phyloP scores from a whole-genome alignment of 305 asterid species.

The Andrographis paniculata region DNA sequence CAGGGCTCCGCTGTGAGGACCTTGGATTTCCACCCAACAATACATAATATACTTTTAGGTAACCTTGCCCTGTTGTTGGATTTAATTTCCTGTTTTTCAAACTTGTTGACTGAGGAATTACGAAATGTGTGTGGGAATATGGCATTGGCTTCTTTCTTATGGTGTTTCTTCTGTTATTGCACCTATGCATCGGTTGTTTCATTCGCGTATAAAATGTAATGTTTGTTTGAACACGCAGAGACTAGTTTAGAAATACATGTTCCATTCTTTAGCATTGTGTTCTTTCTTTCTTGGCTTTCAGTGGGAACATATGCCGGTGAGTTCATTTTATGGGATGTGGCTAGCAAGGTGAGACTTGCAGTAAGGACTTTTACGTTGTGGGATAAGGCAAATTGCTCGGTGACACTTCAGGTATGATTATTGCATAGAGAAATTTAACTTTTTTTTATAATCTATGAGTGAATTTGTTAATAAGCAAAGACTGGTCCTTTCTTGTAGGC shows the following conservation, averaged over 20 bases:
- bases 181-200: too few relatives aligned
- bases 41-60: slow-evolving; percentile 50
- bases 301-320: slow-evolving; percentile 69
- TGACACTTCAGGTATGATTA: slow-evolving; percentile 44
- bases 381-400: slow-evolving; percentile 43
- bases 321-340: slow-evolving; percentile 52
- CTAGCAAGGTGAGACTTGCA: slow-evolving; percentile 35
- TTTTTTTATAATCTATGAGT: slow-evolving; percentile 8
- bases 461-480: slow-evolving; percentile 5
- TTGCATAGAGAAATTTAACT: slow-evolving; percentile 4
- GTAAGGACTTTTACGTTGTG: slow-evolving; percentile 46
- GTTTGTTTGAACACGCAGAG: too few relatives aligned
- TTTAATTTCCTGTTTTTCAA: slow-evolving; percentile 2
- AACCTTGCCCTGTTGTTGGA: slow-evolving; percentile 19
- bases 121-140: too few relatives aligned
- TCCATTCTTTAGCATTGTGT: too few relatives aligned
- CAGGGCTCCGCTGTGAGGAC: slow-evolving; percentile 65
- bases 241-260: too few relatives aligned
- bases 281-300: slow-evolving; percentile 21
- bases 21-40: slow-evolving; percentile 69
- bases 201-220: neutral
- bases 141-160: slow-evolving; percentile 6
- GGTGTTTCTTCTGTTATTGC: too few relatives aligned
- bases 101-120: too few relatives aligned
- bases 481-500: slow-evolving; percentile 35